Conservation (phyloP, 2,329 filamentous ascomycete species). For the Exophiala sp. region DNA sequence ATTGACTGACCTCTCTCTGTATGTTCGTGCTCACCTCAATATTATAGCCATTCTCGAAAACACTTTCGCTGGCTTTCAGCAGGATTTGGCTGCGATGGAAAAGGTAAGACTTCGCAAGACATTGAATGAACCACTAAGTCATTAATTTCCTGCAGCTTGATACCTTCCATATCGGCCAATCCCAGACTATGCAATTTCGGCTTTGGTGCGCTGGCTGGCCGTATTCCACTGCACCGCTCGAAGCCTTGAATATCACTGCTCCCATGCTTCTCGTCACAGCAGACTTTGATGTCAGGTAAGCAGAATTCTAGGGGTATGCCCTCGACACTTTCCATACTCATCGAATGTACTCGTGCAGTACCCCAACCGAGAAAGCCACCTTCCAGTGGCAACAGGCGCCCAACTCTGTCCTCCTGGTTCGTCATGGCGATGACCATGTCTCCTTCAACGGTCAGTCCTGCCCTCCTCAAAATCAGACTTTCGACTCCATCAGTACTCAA, state of each 20-base stretch:
- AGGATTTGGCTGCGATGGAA: neutral
- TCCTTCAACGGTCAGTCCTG: conserved; percentile 1
- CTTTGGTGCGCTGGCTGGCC: conserved; percentile 8
- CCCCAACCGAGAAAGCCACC: conserved; percentile 4
- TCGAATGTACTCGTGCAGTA: neutral
- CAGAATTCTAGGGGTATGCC: no score
- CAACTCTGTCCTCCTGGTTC: neutral
- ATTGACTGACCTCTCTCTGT: no score
- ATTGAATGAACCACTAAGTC: no score
- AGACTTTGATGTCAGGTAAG: conserved; percentile 8
- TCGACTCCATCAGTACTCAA: neutral
- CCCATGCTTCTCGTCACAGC: conserved; percentile 8
- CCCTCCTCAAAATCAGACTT: neutral
- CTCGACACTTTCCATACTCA: no score
- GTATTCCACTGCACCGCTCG: neutral
- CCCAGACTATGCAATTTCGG: neutral
- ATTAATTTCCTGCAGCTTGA: conserved; percentile 1
- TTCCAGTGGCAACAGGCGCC: neutral
- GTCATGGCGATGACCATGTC: conserved; percentile 10
- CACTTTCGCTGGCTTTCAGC: conserved; percentile 4
- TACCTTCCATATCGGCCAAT: conserved; percentile 1
- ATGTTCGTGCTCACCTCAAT: no score
- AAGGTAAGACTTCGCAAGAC: no score
- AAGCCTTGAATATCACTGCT: neutral
- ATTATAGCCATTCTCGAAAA: neutral